Base-by-base conservation (phyloP, 1,284 basidiomycete species). In the Mycena citricolor region DNA sequence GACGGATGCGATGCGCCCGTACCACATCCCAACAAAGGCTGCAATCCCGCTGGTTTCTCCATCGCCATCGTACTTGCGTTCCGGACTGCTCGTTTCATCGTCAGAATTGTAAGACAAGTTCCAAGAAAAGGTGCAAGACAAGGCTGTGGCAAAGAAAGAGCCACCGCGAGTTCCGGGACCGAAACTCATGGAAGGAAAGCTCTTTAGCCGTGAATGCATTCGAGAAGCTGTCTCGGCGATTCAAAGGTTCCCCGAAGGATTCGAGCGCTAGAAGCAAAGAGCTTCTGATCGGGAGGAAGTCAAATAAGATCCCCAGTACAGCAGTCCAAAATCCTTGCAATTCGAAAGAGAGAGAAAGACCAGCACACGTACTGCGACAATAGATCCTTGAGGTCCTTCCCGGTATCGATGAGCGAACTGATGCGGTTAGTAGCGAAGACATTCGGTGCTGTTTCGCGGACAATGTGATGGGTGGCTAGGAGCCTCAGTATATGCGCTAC, bases 391-490 rank as follows among this genome's bases (percentile, higher is more conserved):
- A 67, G 63, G 3, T 63, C 59, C 60, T 82, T 83, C 8, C 83
- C 81, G 1, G 76, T 80, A 54, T 86, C 82, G 5, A 87, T 64
- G n/a, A 79, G 64, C 4, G 77, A 78, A 2, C 81, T 79, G 39
- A 86, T 69, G 14, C 83, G 74, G 54, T 83, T 87, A 40, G 77
- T 71, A 4, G 82, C 70, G 54, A 88, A 88, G 2, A 80, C 76
- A 54, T 86, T 76, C 6, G 82, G 83, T 10, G 70, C 65, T 2
- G 76, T 67, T 61, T 88, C 85, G 24, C 72, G 68, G 21, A 83
- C 68, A 39, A 86, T 72, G 57, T 87, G 85, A 56, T 86, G 82
- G 0, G 83, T 86, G 11, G 83, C 81, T 22, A 88, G 72, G 14
- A 88, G 67, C 26, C 85, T 80, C 23, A 88, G 69, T 16, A 81